Evolutionary conservation across 2,329 filamentous ascomycete species (phyloP).

Genomic region (Teratosphaeriaceae sp.): DNA sequence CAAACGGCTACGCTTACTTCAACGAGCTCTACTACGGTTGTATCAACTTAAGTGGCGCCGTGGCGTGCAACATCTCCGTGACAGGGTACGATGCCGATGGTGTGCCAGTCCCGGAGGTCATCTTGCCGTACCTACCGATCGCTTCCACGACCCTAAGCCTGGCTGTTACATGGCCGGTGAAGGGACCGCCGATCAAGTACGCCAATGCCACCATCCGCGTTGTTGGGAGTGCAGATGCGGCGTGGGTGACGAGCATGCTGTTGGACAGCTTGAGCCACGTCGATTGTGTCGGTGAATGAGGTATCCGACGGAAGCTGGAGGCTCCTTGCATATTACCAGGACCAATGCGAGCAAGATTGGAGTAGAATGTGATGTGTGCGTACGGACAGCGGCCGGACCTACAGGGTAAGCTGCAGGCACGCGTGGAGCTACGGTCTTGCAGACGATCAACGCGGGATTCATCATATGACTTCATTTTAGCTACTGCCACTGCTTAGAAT

Average conservation of each 20-base stretch:
- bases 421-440: constrained; percentile 7
- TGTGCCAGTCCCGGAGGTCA: background rate
- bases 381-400: too few relatives aligned
- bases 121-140: background rate
- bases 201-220: background rate
- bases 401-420: constrained; percentile 8
- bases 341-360: too few relatives aligned
- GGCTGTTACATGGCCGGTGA: background rate
- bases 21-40: background rate
- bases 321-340: too few relatives aligned
- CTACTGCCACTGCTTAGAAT: too few relatives aligned
- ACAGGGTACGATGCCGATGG: background rate
- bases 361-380: too few relatives aligned
- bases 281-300: background rate
- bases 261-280: background rate
- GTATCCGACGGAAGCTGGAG: too few relatives aligned
- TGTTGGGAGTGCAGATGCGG: background rate
- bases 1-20: background rate
- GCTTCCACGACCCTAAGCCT: background rate
- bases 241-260: background rate
- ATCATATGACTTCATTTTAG: background rate
- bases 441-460: background rate
- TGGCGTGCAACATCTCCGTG: background rate
- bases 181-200: background rate
- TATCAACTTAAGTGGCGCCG: background rate